Conservation (phyloP, 23 red algal genomes). For the Cyanidiococcus yangmingshanensis region DNA sequence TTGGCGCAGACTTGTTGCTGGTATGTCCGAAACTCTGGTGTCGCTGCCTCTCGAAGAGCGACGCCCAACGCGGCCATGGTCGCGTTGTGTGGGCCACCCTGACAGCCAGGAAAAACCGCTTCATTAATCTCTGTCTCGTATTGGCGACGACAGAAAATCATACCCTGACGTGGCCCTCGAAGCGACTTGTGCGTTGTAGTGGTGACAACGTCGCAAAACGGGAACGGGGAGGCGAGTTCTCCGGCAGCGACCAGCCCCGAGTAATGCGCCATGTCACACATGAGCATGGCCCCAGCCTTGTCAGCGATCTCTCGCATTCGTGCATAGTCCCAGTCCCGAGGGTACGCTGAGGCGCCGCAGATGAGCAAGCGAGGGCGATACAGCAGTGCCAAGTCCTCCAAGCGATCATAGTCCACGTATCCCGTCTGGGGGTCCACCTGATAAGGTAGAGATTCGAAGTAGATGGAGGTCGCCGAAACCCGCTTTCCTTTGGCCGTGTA, state of each 20-base stretch:
- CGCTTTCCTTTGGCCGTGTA: constrained; percentile 69
- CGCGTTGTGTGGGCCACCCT: constrained; percentile 96
- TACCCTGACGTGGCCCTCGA: constrained; percentile 67
- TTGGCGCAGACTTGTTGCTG: constrained; percentile 60
- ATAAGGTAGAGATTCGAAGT: constrained; percentile 98
- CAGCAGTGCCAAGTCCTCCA: constrained; percentile 40
- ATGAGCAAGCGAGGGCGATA: constrained; percentile 80
- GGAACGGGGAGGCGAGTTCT: constrained; percentile 54
- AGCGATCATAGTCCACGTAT: constrained; percentile 72
- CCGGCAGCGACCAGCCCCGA: constrained; percentile 86
- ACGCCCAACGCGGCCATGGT: constrained; percentile 79
- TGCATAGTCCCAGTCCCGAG: constrained; percentile 86
- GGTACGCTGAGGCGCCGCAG: constrained; percentile 78
- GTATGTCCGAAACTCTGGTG: constrained; percentile 55
- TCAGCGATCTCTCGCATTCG: constrained; percentile 69
- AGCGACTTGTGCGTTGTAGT: constrained; percentile 96
- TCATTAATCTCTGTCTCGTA: constrained; percentile 45
- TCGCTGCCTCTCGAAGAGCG: constrained; percentile 55
- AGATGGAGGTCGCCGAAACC: constrained; percentile 84
- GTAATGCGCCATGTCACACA: constrained; percentile 96
- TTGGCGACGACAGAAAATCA: constrained; percentile 79
- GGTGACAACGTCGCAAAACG: constrained; percentile 76
- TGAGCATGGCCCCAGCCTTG: constrained; percentile 54
- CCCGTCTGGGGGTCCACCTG: constrained; percentile 68
- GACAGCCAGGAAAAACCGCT: constrained; percentile 85